A percentile compares a stretch with the other conserved stretches of the same genome.
Conservation (phyloP, 306 rosid species). For the Malus domestica region DNA sequence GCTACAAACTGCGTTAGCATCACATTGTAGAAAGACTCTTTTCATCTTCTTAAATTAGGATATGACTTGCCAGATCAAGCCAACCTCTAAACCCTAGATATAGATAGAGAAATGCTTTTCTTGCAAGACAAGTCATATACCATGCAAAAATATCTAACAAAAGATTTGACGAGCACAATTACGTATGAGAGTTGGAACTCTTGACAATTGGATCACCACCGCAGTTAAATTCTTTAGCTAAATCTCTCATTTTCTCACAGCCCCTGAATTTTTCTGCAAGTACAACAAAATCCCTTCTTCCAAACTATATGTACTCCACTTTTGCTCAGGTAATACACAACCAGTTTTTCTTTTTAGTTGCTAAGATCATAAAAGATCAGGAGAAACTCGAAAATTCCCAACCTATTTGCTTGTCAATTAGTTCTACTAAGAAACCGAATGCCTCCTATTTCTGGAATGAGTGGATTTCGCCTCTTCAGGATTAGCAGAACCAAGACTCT, state of each 20-base stretch:
- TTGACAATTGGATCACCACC: neutral
- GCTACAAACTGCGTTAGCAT: no score
- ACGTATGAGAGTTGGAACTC: neutral
- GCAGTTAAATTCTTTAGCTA: neutral
- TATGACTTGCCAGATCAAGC: no score
- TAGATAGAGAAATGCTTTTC: no score
- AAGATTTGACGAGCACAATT: neutral
- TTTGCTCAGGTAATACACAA: conserved; percentile 29
- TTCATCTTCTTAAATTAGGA: no score
- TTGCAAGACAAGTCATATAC: no score
- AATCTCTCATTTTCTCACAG: neutral
- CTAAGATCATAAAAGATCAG: conserved; percentile 23
- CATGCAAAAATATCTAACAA: neutral
- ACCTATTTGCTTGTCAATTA: conserved; percentile 15
- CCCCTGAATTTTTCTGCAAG: neutral
- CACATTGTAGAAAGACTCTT: no score
- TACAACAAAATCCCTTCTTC: conserved; percentile 13
- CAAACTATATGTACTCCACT: conserved; percentile 40
- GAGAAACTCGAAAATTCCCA: conserved; percentile 5
- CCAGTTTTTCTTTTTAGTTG: conserved; percentile 16
- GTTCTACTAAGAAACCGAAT: conserved; percentile 74
- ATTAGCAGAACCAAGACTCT: conserved; percentile 66
- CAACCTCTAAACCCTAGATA: no score
- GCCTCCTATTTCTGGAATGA: conserved; percentile 85
- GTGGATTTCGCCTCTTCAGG: conserved; percentile 90